These are phyloP conservation scores for Nigrospora osmanthi DNA, from an alignment of 2,329 filamentous ascomycete genomes.

Conservation along the genomic window DNA sequence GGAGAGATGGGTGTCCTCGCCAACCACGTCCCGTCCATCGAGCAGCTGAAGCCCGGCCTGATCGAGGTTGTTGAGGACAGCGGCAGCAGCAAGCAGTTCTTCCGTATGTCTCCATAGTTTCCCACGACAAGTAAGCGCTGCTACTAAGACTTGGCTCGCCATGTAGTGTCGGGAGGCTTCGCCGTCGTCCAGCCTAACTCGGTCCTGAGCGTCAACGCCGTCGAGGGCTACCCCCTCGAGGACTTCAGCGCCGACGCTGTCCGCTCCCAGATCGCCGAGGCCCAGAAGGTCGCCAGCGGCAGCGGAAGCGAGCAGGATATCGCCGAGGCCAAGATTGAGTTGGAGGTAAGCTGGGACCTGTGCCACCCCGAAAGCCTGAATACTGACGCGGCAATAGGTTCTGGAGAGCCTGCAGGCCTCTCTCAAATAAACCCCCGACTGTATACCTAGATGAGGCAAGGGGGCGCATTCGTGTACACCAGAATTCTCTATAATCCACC, in stretches of 20 bases:
- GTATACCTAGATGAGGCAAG: constrained; percentile 36
- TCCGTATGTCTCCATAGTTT: constrained; percentile 61
- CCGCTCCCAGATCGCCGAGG: constrained; percentile 83
- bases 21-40: constrained; percentile 97
- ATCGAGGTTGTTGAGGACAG: constrained; percentile 94
- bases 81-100: constrained; percentile 89
- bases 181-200: constrained; percentile 95
- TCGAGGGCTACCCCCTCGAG: constrained; percentile 89
- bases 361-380: not conserved
- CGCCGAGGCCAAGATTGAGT: constrained; percentile 97
- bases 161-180: constrained; percentile 86
- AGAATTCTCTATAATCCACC: constrained; percentile 20
- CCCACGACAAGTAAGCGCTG: constrained; percentile 1
- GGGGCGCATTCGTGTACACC: constrained; percentile 26
- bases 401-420: constrained; percentile 75
- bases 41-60: constrained; percentile 95
- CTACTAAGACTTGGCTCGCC: not conserved
- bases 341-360: constrained; percentile 63
- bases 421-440: constrained; percentile 61
- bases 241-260: constrained; percentile 93
- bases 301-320: constrained; percentile 93
- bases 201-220: constrained; percentile 92
- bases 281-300: constrained; percentile 88
- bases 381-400: constrained; percentile 49
- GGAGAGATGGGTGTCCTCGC: constrained; percentile 99